A percentile compares a stretch with the other conserved stretches of the same genome.
Evolutionary conservation across 345 rosid species (phyloP).

Genomic region (Citrus trifoliata): DNA sequence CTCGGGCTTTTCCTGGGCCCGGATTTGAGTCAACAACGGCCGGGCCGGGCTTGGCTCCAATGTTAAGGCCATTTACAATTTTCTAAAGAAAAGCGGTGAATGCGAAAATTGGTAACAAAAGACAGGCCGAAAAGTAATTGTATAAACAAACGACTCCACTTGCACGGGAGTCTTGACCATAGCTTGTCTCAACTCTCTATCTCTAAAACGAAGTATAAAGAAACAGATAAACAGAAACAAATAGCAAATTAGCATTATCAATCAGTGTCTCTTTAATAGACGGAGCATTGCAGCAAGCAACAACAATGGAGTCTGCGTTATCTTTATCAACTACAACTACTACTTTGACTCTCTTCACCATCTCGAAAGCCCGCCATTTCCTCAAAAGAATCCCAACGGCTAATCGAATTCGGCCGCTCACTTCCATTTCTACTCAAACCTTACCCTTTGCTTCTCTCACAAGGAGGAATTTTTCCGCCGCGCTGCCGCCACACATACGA

Average conservation of each 20-base stretch:
- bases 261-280: no score
- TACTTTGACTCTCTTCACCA: slow-evolving; percentile 39
- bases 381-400: background rate
- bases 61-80: no score
- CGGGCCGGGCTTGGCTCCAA: no score
- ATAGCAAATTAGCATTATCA: background rate
- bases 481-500: slow-evolving; percentile 26
- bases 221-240: background rate
- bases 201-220: background rate
- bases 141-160: no score
- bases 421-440: slow-evolving; percentile 6
- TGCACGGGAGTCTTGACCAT: no score
- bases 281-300: background rate
- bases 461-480: slow-evolving; percentile 18
- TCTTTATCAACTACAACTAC: slow-evolving; percentile 30
- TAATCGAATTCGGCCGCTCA: slow-evolving; percentile 15
- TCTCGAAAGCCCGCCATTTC: slow-evolving; percentile 51
- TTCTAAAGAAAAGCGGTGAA: no score
- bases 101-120: no score
- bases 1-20: no score
- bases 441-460: slow-evolving; percentile 4
- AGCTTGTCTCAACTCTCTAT: no score
- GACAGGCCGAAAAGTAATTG: no score
- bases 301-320: slow-evolving; percentile 46
- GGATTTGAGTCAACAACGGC: no score